Evolutionary conservation across 257 asterid species (phyloP).

Genomic region (Solanum arcanum): DNA sequence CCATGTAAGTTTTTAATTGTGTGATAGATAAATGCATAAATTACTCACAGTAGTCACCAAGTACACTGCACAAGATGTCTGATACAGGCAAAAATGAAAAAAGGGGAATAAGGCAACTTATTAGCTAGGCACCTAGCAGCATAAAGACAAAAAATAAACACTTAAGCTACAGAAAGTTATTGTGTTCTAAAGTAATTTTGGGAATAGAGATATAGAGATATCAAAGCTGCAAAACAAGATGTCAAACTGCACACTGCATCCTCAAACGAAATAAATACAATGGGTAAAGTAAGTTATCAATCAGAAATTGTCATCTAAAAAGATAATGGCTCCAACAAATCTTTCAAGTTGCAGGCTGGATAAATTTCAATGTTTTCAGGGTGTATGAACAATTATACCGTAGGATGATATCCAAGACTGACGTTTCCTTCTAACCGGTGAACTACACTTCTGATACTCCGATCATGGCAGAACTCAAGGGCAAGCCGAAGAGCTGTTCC

Average conservation of each 20-base stretch:
- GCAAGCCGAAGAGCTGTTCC: constrained; percentile 75
- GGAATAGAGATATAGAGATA: not conserved
- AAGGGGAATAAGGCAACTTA: not conserved
- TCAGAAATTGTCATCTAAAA: not conserved
- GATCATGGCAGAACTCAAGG: constrained; percentile 63
- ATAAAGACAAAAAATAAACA: not conserved
- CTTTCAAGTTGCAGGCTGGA: not conserved
- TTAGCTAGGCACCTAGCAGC: not conserved
- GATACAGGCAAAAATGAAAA: no score
- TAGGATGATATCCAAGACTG: constrained; percentile 47
- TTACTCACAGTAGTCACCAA: not conserved
- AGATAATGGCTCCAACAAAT: not conserved
- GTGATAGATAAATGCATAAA: not conserved
- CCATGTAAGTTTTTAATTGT: not conserved
- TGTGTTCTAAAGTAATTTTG: not conserved
- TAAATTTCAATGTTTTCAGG: not conserved
- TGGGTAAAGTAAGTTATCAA: not conserved
- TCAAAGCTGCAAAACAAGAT: not conserved
- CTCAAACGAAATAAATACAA: not conserved
- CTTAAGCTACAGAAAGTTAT: not conserved
- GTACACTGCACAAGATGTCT: not conserved
- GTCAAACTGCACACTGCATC: not conserved
- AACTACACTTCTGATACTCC: constrained; percentile 58
- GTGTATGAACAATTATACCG: constrained; percentile 20
- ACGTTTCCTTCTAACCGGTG: constrained; percentile 63